Evolutionary conservation across 2,329 filamentous ascomycete species (phyloP).

Genomic region (Xylariaceae sp.): DNA sequence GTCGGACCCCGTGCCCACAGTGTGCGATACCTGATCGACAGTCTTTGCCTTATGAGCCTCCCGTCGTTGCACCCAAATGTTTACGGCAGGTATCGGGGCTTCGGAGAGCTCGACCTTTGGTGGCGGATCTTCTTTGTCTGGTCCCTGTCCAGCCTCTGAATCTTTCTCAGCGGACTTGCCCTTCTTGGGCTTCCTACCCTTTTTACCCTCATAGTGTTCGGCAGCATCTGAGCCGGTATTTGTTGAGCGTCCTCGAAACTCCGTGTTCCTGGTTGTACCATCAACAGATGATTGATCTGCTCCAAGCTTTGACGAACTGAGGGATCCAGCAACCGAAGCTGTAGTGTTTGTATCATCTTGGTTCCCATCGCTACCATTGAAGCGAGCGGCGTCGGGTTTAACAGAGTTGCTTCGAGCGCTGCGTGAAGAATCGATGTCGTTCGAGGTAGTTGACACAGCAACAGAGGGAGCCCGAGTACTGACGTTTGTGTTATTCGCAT

Average conservation of each 20-base stretch:
- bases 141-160: constrained; percentile 57
- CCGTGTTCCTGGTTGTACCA: constrained; percentile 44
- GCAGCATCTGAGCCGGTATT: constrained; percentile 70
- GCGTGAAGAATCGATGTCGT: constrained; percentile 43
- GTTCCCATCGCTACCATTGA: constrained; percentile 28
- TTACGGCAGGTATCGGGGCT: constrained; percentile 82
- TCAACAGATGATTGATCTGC: constrained; percentile 33
- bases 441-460: constrained; percentile 47
- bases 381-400: constrained; percentile 34
- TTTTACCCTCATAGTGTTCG: constrained; percentile 71
- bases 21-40: constrained; percentile 30
- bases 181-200: constrained; percentile 70
- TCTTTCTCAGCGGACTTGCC: constrained; percentile 58
- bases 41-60: constrained; percentile 60
- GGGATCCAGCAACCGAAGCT: constrained; percentile 25
- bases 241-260: constrained; percentile 61
- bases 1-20: not conserved
- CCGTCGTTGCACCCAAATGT: constrained; percentile 86
- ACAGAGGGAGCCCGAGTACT: constrained; percentile 45
- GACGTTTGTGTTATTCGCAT: constrained; percentile 42
- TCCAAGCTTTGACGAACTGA: constrained; percentile 25
- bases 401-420: constrained; percentile 36
- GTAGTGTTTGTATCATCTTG: constrained; percentile 30
- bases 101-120: constrained; percentile 74
- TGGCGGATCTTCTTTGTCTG: constrained; percentile 65